phyloP scores from a whole-genome alignment of 2,329 filamentous ascomycete genomes.

The Raffaelea albimanens region DNA sequence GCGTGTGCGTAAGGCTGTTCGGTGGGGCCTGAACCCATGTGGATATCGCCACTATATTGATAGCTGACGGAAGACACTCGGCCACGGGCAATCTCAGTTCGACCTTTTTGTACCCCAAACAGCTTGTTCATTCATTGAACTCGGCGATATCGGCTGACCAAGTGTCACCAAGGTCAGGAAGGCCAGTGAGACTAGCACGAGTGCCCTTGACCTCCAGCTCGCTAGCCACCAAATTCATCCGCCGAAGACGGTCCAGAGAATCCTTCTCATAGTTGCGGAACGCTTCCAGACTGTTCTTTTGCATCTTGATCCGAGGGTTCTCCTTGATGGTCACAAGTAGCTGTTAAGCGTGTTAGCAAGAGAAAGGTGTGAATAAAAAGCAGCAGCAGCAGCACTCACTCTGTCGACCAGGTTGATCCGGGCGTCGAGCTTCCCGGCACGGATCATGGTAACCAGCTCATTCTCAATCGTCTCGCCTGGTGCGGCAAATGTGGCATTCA shows the following conservation, averaged over 20 bases:
- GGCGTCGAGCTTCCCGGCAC: constrained; percentile 59
- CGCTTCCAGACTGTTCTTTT: constrained; percentile 57
- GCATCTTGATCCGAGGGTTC: constrained; percentile 59
- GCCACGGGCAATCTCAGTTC: too few relatives aligned
- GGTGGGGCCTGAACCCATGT: too few relatives aligned
- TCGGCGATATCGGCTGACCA: constrained; percentile 2
- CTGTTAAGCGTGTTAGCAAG: constrained; percentile 23
- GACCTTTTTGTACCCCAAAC: too few relatives aligned
- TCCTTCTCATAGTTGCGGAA: constrained; percentile 65
- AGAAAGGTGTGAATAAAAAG: neutral
- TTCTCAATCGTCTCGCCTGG: constrained; percentile 54
- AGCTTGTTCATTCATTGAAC: too few relatives aligned
- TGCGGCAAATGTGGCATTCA: constrained; percentile 67
- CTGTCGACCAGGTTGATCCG: constrained; percentile 75
- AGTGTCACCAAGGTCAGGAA: neutral
- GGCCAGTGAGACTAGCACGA: constrained; percentile 3
- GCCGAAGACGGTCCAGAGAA: constrained; percentile 65
- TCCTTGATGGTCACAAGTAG: constrained; percentile 63
- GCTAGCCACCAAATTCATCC: constrained; percentile 65
- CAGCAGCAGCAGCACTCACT: constrained; percentile 30
- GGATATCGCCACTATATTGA: too few relatives aligned
- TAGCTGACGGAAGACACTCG: too few relatives aligned
- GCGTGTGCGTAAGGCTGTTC: too few relatives aligned
- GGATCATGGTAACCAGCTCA: constrained; percentile 74
- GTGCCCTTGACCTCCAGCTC: constrained; percentile 58